These are phyloP conservation scores for Suillus weaverae DNA, from an alignment of 768 basidiomycete genomes.

Conservation along the genomic window DNA sequence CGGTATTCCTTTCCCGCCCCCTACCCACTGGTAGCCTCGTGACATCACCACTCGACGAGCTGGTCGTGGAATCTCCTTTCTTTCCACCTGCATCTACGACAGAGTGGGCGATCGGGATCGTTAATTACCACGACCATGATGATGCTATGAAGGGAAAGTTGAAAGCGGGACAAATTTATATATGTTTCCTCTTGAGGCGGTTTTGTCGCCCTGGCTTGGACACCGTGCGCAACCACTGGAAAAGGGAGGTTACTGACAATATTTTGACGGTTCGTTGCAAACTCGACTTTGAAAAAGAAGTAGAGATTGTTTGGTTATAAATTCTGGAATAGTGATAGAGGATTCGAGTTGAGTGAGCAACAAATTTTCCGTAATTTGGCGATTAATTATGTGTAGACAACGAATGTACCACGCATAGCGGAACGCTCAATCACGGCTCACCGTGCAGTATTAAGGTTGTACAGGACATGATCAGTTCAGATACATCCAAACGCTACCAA, in stretches of 20 bases:
- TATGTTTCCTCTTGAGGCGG: conserved; percentile 7
- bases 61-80: background rate
- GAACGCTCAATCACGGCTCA: no score
- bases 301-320: conserved; percentile 3
- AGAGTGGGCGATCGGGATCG: conserved; percentile 10
- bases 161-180: background rate
- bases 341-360: no score
- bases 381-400: no score
- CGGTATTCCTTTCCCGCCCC: background rate
- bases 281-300: background rate
- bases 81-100: conserved; percentile 1
- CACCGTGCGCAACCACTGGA: background rate
- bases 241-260: background rate
- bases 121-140: conserved; percentile 1
- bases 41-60: background rate
- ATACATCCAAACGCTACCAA: no score
- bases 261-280: background rate
- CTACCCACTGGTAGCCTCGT: no score
- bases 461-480: no score
- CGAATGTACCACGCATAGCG: no score
- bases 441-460: no score
- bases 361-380: no score
- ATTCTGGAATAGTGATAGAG: background rate
- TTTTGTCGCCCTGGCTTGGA: background rate
- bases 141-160: background rate